Base-by-base conservation (phyloP, 441 rosid species). In the Sinapis alba region DNA sequence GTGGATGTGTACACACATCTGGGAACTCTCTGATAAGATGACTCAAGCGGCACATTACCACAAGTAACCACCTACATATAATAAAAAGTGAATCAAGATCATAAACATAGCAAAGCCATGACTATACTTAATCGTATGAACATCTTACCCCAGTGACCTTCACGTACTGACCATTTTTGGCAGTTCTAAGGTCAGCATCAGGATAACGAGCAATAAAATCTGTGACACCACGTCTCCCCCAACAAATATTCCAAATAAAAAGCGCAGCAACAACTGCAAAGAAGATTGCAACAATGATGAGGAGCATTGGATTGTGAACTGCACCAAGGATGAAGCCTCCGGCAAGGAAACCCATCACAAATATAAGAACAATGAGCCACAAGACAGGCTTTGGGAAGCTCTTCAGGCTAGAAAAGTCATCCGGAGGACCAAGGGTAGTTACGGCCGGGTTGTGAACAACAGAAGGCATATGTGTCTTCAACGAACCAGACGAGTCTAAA, bases 251-350 rank as follows among this genome's bases (percentile, higher is more conserved):
- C 99, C 99, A 96, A 54, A 79, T 76, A 77, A 91, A 96, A 38
- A 96, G 82, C 10, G 89, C 86, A 73, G 89, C 92, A 77, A 96
- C 93, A 69, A 89, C 83, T 71, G 83, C 86, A 72, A 93, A 96
- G 72, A 96, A 94, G 72, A 92, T 82, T 63, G 88, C 91, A 7
- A 96, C 98, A 64, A 92, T 91, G 9, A 96, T 83, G 65, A 96
- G 97, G 71, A 96, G 99, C 85, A 92, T 80, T 67, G 98, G 88
- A 86, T 88, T 96, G 78, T 87, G 99, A 71, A 96, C 99, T 57
- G 98, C 98, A 50, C 93, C 99, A 67, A 92, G 97, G 78, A 96
- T 96, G 84, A 96, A 93, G 58, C 99, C 99, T 70, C 99, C 99
- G 8, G 97, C 98, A 41, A 96, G 92, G 87, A 96, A 96, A 41